Conservation (phyloP, 345 rosid species). For the Cardiospermum halicacabum region DNA sequence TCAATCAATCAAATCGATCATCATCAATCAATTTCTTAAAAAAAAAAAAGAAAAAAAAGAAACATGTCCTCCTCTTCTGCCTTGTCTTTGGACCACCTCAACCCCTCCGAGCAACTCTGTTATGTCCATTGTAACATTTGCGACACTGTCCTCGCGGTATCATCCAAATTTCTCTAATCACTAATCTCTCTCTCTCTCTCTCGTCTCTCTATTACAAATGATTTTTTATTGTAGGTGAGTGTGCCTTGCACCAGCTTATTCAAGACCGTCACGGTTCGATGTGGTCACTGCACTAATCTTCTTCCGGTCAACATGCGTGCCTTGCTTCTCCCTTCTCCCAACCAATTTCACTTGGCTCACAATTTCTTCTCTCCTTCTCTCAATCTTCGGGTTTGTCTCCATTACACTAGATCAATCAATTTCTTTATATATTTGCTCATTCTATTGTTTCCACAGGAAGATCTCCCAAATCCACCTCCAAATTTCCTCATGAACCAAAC, state of each 20-base stretch:
- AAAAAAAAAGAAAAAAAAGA: constrained; percentile 17
- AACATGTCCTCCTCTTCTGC: constrained; percentile 38
- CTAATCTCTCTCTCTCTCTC: too few relatives aligned
- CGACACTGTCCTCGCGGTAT: constrained; percentile 58
- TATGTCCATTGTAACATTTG: constrained; percentile 56
- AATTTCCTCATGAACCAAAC: constrained; percentile 32
- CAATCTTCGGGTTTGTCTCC: constrained; percentile 28
- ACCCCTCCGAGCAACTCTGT: constrained; percentile 53
- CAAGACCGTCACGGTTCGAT: constrained; percentile 53
- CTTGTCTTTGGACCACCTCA: constrained; percentile 33
- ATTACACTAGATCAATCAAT: neutral
- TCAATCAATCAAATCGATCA: constrained; percentile 16
- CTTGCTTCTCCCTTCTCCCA: constrained; percentile 34
- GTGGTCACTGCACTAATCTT: constrained; percentile 55
- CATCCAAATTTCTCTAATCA: neutral
- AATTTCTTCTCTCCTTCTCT: constrained; percentile 35
- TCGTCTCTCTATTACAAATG: neutral
- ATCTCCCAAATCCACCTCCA: constrained; percentile 35
- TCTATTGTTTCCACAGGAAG: constrained; percentile 30
- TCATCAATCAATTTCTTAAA: constrained; percentile 27
- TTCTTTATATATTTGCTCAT: neutral
- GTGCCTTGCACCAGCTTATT: constrained; percentile 51
- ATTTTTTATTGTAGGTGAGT: constrained; percentile 33
- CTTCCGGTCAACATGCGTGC: constrained; percentile 46
- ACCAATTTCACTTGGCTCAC: constrained; percentile 42